These are phyloP conservation scores for Citrullus mucosospermus DNA, from an alignment of 306 rosid species.

Conservation along the genomic window DNA sequence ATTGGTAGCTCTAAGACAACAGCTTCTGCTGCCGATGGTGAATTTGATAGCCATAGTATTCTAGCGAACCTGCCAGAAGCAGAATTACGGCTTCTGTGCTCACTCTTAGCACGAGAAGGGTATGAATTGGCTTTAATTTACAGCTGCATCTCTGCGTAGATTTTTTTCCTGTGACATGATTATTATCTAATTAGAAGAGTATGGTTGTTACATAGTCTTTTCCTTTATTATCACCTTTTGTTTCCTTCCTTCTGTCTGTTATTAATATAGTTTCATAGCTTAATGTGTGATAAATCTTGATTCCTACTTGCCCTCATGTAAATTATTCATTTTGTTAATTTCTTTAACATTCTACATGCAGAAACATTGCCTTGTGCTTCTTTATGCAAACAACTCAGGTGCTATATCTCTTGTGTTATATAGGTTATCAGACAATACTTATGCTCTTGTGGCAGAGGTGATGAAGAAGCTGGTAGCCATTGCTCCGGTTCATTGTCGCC, in stretches of 20 bases:
- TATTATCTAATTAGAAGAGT: background rate
- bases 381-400: background rate
- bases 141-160: background rate
- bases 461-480: conserved; percentile 83
- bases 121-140: conserved; percentile 22
- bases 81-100: conserved; percentile 84
- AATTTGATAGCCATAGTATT: conserved; percentile 36
- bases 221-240: background rate
- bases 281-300: background rate
- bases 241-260: background rate
- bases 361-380: background rate
- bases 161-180: background rate
- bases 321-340: background rate
- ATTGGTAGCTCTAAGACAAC: conserved; percentile 35
- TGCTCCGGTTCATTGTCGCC: conserved; percentile 69
- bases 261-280: background rate
- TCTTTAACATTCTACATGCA: background rate
- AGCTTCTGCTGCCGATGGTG: conserved; percentile 28
- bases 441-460: conserved; percentile 81
- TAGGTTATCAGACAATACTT: conserved; percentile 91
- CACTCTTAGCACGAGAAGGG: conserved; percentile 96
- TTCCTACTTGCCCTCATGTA: background rate
- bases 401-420: conserved; percentile 17
- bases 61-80: conserved; percentile 60
- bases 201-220: background rate